phyloP scores from a whole-genome alignment of 441 rosid genomes.

The Melastoma candidum region DNA sequence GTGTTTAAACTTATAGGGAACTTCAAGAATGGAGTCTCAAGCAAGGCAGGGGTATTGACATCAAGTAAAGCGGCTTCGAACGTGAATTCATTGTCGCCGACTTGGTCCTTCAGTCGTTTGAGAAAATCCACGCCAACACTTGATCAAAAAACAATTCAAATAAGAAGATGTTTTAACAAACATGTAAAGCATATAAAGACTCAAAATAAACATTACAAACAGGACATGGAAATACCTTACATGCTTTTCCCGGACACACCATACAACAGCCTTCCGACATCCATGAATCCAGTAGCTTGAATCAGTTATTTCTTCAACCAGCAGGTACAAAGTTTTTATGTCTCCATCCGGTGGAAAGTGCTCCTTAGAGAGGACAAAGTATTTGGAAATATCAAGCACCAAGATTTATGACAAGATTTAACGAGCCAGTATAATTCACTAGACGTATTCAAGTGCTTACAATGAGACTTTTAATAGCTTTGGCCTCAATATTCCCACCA shows the following conservation, averaged over 20 bases:
- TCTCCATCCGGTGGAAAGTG: conserved; percentile 37
- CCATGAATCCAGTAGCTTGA: conserved; percentile 46
- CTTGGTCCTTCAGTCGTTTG: conserved; percentile 34
- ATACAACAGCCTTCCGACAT: conserved; percentile 44
- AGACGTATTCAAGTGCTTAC: conserved; percentile 36
- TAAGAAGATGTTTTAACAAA: conserved; percentile 10
- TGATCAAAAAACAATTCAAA: conserved; percentile 9
- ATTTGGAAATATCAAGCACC: conserved; percentile 5
- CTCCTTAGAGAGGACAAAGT: conserved; percentile 33
- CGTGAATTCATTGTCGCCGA: conserved; percentile 32
- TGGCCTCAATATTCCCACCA: conserved; percentile 43
- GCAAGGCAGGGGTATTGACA: conserved; percentile 33
- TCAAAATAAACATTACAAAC: not conserved
- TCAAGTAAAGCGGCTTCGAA: conserved; percentile 48
- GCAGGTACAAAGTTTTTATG: conserved; percentile 30
- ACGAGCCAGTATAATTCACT: conserved; percentile 4
- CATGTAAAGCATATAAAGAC: not conserved
- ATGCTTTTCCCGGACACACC: conserved; percentile 42
- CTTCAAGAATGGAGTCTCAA: not conserved
- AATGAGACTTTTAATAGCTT: conserved; percentile 51
- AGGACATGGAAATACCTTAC: conserved; percentile 32
- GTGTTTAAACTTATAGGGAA: too few species aligned
- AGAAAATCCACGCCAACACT: conserved; percentile 58
- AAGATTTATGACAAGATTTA: not conserved
- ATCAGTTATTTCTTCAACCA: conserved; percentile 45